These are phyloP conservation scores for Mycena olivaceomarginata DNA, from an alignment of 768 basidiomycete species.

Conservation along the genomic window DNA sequence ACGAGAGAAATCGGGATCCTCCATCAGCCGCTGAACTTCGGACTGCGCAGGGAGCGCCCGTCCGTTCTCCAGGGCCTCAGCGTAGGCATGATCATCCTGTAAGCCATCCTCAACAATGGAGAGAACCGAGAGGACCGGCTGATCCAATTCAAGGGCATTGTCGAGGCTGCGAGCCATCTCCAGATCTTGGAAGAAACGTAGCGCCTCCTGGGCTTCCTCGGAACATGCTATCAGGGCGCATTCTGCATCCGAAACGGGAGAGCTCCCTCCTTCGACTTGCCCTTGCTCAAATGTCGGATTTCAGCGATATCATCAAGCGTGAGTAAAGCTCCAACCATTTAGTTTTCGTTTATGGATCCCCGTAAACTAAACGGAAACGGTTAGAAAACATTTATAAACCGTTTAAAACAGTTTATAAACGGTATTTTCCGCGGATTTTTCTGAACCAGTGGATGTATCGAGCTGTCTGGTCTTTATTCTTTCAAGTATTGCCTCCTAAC, in stretches of 20 bases:
- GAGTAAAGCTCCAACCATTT: too few species aligned
- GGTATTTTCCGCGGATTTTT: too few species aligned
- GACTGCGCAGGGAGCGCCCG: constrained; percentile 51
- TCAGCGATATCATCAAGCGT: constrained; percentile 65
- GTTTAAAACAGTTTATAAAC: too few species aligned
- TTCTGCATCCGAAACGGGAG: constrained; percentile 64
- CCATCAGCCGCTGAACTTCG: constrained; percentile 42
- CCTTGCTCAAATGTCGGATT: constrained; percentile 58
- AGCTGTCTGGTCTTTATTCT: too few species aligned
- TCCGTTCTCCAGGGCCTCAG: constrained; percentile 59
- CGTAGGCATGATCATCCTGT: constrained; percentile 63
- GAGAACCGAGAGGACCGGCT: constrained; percentile 53
- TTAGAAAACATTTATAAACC: too few species aligned
- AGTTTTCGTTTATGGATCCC: too few species aligned
- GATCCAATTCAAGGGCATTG: constrained; percentile 61
- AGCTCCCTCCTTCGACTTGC: constrained; percentile 57
- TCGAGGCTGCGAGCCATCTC: constrained; percentile 65
- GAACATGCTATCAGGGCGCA: constrained; percentile 65
- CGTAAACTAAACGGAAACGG: too few species aligned
- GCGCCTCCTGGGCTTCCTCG: constrained; percentile 54
- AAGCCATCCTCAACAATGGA: constrained; percentile 59
- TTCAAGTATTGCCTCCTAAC: too few species aligned
- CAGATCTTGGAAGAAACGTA: constrained; percentile 58
- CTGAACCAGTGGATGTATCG: too few species aligned
- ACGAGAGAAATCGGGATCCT: constrained; percentile 33